Percentiles rank a stretch among this genome's conserved stretches.
These are phyloP conservation scores for Fusarium irregulare DNA, from an alignment of 2,329 filamentous ascomycete species.

Conservation along the genomic window DNA sequence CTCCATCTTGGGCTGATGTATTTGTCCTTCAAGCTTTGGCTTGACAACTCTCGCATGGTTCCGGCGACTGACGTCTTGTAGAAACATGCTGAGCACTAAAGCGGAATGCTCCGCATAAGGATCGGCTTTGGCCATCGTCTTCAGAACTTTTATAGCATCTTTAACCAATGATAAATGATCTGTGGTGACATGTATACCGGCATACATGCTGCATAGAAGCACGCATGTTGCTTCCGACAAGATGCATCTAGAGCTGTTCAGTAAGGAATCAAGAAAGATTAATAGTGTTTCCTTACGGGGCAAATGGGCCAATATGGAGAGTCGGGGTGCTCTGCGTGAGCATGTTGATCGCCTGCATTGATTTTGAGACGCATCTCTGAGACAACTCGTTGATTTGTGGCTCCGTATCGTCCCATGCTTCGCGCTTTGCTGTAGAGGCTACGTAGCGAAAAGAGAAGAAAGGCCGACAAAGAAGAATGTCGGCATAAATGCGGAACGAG, in stretches of 20 bases:
- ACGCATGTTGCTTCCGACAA: constrained; percentile 67
- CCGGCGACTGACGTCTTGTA: constrained; percentile 30
- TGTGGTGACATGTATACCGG: constrained; percentile 59
- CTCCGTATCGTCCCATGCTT: not conserved
- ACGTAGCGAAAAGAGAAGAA: constrained; percentile 71
- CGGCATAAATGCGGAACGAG: constrained; percentile 70
- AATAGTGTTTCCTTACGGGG: constrained; percentile 59
- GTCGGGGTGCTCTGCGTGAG: constrained; percentile 60
- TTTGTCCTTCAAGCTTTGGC: not conserved
- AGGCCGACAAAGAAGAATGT: constrained; percentile 71
- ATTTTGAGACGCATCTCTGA: constrained; percentile 50
- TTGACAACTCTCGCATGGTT: not conserved
- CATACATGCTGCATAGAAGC: constrained; percentile 68
- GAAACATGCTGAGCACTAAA: constrained; percentile 63
- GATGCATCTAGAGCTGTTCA: constrained; percentile 60
- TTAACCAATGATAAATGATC: constrained; percentile 55
- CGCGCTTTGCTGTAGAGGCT: constrained; percentile 44
- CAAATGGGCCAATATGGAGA: constrained; percentile 65
- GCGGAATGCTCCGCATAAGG: constrained; percentile 61
- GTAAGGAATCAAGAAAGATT: not conserved
- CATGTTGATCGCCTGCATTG: constrained; percentile 58
- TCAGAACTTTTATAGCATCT: constrained; percentile 61
- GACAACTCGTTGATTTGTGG: constrained; percentile 59
- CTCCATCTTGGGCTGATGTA: not conserved
- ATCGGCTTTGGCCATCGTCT: constrained; percentile 61